A percentile compares a stretch with the other conserved stretches of the same genome.
These are phyloP conservation scores for Saccharomyces hybrid DNA, from an alignment of 1,139 yeast species.

Conservation along the genomic window DNA sequence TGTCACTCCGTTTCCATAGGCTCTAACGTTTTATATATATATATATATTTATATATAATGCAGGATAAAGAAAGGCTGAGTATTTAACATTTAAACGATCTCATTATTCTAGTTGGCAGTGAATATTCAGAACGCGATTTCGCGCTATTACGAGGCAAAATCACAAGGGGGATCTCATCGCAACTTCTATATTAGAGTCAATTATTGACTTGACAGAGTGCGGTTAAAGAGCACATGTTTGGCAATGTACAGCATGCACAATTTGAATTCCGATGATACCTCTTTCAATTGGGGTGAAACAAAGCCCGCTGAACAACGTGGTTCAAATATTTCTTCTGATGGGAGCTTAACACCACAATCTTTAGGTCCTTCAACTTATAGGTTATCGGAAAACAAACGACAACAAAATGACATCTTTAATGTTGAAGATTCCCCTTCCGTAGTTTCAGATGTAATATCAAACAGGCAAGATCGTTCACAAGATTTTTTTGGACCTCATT, in stretches of 20 bases:
- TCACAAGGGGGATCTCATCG: not conserved
- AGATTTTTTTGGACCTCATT: not conserved
- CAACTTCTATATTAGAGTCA: not conserved
- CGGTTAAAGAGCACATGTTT: not conserved
- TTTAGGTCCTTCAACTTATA: not conserved
- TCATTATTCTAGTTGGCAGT: no score
- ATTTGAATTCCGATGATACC: not conserved
- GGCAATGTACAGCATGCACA: not conserved
- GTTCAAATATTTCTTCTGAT: not conserved
- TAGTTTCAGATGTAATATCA: conserved; percentile 1
- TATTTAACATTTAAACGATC: no score
- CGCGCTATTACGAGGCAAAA: not conserved
- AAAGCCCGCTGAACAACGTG: not conserved
- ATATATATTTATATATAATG: no score
- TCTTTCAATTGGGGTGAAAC: not conserved
- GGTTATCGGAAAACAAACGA: not conserved
- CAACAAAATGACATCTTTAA: not conserved
- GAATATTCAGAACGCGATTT: not conserved
- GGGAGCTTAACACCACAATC: not conserved
- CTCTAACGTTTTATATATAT: no score
- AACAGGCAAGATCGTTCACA: not conserved
- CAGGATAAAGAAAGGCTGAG: no score
- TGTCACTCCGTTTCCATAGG: no score
- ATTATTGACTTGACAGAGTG: not conserved
- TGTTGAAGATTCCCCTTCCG: not conserved